Evolutionary conservation across 2,329 filamentous ascomycete genomes (phyloP), one percentile per base, ranked within the genome.

Genomic region (Diaporthe eres): DNA sequence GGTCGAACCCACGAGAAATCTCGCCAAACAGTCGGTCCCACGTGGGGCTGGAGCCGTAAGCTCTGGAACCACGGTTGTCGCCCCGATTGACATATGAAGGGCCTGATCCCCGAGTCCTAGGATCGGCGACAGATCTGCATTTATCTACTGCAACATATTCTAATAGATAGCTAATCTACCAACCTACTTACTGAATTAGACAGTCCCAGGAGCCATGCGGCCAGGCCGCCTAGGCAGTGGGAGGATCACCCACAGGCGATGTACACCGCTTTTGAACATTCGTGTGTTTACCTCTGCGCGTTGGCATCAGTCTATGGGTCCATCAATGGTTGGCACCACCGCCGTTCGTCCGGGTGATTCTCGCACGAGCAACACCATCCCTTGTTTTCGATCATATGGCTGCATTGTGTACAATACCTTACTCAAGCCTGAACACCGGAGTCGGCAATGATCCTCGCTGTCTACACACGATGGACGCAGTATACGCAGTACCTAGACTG

Each of bases 1-100:
- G 31, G 19, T 72, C 67, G 74, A 77, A 77, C 17, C 61, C 70
- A 73, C 75, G 75, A 77, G 75, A 77, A 76, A 75, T 77, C 63
- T 77, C 75, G 75, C 75, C 75, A 75, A 76, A 65, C 58, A 34
- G 49, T 28, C 42, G 63, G 70, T 65, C 60, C 44, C 75, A 77
- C 75, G 75, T 77, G 75, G 75, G 75, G 75, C 55, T n/a, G 49
- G 39, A 37, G 55, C 34, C 60, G 19, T 47, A 22, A 31, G 28
- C 49, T 49, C 57, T 72, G 31, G 57, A 49, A 28, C 55, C 31
- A 28, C 8, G 34, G 47, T 22, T 53, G 19, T n/a, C n/a, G 37
- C 44, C 22, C 65, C 47, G 31, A 68, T 68, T 51, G 61, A 51
- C 42, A 67, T 67, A 67, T 67, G 42, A 53, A 68, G 9, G 44